phyloP scores from a whole-genome alignment of 257 asterid species.

The Apocynum venetum region DNA sequence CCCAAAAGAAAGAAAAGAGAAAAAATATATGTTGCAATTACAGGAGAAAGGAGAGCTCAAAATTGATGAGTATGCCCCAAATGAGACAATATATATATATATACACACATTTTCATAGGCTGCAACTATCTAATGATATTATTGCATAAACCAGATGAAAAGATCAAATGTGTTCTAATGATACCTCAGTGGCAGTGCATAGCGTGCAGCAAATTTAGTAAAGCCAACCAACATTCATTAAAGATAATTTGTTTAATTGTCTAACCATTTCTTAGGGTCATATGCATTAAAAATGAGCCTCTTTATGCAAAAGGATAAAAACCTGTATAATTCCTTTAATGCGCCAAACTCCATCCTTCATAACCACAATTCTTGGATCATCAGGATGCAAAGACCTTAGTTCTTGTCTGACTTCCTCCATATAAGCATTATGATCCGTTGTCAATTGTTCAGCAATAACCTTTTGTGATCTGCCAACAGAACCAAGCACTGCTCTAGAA shows the following conservation, averaged over 20 bases:
- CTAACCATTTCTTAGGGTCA: no score
- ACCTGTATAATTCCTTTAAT: conserved; percentile 92
- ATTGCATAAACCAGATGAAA: no score
- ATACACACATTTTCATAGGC: no score
- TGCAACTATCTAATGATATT: no score
- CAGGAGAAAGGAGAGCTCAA: background rate
- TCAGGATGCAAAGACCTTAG: conserved; percentile 56
- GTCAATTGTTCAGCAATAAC: conserved; percentile 74
- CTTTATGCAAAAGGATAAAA: background rate
- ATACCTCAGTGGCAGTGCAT: background rate
- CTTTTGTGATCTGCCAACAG: conserved; percentile 35
- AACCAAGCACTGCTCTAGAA: conserved; percentile 82
- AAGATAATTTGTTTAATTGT: background rate
- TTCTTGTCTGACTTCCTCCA: conserved; percentile 71
- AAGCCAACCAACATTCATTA: background rate
- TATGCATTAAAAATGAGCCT: background rate
- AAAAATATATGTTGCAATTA: no score
- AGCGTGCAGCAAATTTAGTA: background rate
- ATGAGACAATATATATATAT: background rate
- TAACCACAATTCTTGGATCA: conserved; percentile 49
- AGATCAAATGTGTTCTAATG: no score
- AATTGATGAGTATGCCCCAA: background rate
- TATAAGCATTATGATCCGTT: conserved; percentile 59
- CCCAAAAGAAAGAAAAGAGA: no score
- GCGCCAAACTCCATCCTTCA: conserved; percentile 65